Base-by-base conservation (phyloP, 2,329 filamentous ascomycete species). In the Alternaria sp. region DNA sequence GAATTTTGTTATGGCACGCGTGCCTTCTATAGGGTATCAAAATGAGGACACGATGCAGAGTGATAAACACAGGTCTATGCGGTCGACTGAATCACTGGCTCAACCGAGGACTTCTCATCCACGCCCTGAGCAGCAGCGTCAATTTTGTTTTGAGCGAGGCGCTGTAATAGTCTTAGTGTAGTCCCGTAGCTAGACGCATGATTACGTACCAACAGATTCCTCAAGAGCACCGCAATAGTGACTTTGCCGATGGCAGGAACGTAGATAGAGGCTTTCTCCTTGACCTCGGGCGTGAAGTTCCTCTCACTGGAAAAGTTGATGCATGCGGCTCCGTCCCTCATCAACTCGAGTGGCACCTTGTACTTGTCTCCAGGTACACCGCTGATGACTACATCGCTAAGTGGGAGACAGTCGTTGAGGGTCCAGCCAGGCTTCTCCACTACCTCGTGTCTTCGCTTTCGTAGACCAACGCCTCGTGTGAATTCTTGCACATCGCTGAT, bases 211-310 rank as follows among this genome's bases (percentile, higher is more conserved):
- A 98, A 86, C 37, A 98, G 82, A 77, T 99, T 99, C 60, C 96
- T 87, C 75, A 98, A 84, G 62, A 99, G 83, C 33, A 97, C 90
- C 15, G 95, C 92, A 78, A 98, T 98, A 0, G 96, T 99, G 51
- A 98, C 95, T 84, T 98, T 99, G 72, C 96, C 96, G 70, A 97
- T 96, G 0, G 95, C 96, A 2, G 96, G 96, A 18, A 98, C 94
- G 74, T 97, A 99, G 74, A 99, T 97, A 6, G 93, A 94, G 2
- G 96, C 96, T 84, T 94, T 97, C 79, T 97, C 92, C 83, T 97
- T 98, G 70, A 98, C 89, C 51, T 92, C 92, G 0, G 91, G 89
- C 65, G 90, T 90, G 81, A 98, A 98, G 83, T 99, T 98, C 84
- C 94, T 93, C 81, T 92, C 93, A 55, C 93, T 97, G 8, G 94